Evolutionary conservation across 352 stramenopile species (phyloP).

Genomic region (Elongisporangium prolatum): DNA sequence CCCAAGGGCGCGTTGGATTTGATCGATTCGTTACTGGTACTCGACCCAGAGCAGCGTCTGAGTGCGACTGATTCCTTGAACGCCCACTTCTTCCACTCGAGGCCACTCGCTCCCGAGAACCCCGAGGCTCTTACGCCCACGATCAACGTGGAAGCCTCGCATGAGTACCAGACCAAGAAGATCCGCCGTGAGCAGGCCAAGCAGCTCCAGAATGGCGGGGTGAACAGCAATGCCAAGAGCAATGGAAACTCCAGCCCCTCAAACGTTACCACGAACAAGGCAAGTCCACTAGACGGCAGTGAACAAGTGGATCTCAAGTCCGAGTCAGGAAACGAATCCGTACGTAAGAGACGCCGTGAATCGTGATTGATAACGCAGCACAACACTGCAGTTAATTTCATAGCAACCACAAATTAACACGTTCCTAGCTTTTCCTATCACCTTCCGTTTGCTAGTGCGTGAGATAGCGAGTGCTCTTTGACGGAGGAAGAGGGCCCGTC

Average conservation of each 20-base stretch:
- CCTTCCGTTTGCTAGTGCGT: constrained; percentile 45
- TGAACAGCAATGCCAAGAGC: constrained; percentile 27
- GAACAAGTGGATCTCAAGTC: not conserved
- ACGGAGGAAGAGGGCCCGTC: constrained; percentile 26
- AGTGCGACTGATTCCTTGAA: constrained; percentile 91
- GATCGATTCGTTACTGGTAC: constrained; percentile 91
- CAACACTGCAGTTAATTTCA: not conserved
- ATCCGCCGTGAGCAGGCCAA: constrained; percentile 84
- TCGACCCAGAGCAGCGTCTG: constrained; percentile 93
- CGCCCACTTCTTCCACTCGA: constrained; percentile 91
- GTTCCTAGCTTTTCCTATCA: too few relatives aligned
- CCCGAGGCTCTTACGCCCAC: constrained; percentile 64
- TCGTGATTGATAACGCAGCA: constrained; percentile 18
- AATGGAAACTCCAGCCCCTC: constrained; percentile 19
- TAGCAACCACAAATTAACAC: too few relatives aligned
- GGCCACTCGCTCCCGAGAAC: constrained; percentile 59
- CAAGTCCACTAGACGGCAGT: not conserved
- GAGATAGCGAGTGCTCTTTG: constrained; percentile 56
- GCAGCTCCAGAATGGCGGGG: constrained; percentile 41
- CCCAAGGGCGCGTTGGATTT: constrained; percentile 88
- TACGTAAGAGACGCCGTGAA: constrained; percentile 58
- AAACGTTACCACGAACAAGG: not conserved
- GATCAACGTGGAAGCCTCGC: constrained; percentile 68
- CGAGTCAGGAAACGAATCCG: constrained; percentile 14
- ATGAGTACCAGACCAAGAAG: constrained; percentile 90